Evolutionary conservation across 2,329 filamentous ascomycete genomes (phyloP).

Genomic region (Trichoderma aggressivum): DNA sequence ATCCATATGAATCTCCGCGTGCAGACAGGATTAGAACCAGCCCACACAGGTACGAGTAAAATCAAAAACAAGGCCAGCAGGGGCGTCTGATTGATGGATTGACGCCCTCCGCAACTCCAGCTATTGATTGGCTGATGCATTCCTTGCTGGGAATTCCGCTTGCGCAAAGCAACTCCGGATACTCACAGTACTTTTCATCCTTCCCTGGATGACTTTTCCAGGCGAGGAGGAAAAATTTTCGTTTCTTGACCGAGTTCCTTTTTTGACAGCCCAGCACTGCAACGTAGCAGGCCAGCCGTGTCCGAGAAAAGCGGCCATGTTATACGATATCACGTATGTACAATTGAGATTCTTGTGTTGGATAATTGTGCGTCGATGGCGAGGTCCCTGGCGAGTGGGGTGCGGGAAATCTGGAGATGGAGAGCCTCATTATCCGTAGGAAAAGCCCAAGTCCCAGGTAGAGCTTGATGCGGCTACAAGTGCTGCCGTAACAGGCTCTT

Average conservation of each 20-base stretch:
- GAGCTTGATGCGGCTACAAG: not conserved
- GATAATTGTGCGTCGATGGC: not conserved
- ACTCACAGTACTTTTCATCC: not conserved
- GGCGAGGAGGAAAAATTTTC: not conserved
- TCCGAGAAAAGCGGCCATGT: not conserved
- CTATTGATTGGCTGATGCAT: not conserved
- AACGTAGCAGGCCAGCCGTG: not conserved
- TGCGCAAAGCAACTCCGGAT: not conserved
- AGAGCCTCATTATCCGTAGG: not conserved
- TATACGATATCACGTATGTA: not conserved
- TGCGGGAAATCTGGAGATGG: conserved; percentile 6
- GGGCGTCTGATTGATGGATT: not conserved
- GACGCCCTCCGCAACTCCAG: not conserved
- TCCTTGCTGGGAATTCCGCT: conserved; percentile 3
- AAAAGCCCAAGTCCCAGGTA: not conserved
- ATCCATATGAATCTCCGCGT: not conserved
- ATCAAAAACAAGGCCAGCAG: not conserved
- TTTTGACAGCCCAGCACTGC: not conserved
- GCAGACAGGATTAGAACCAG: not conserved
- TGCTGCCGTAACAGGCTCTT: not conserved
- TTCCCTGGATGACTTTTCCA: not conserved
- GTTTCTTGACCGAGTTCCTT: not conserved
- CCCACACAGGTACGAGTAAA: not conserved
- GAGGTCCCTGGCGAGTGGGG: not conserved
- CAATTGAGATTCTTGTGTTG: not conserved